phyloP scores from a whole-genome alignment of 495 filamentous ascomycete genomes.

The Podospora didyma region DNA sequence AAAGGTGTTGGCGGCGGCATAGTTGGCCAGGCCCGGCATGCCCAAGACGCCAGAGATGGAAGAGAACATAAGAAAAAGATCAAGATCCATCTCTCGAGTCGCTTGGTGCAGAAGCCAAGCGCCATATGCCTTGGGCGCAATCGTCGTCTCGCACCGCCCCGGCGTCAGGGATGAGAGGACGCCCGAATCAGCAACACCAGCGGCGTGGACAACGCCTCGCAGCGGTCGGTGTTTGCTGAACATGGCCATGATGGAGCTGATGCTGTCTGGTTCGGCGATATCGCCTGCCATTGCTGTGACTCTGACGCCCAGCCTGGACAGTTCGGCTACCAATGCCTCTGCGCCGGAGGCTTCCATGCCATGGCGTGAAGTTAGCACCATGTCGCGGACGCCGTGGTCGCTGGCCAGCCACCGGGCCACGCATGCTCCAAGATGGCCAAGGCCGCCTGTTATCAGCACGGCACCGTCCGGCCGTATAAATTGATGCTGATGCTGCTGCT shows the following conservation, averaged over 20 bases:
- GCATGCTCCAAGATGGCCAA: constrained; percentile 50
- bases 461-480: constrained; percentile 26
- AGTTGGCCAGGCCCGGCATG: constrained; percentile 49
- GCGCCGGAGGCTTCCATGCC: constrained; percentile 23
- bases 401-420: constrained; percentile 44
- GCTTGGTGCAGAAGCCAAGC: constrained; percentile 31
- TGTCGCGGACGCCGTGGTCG: constrained; percentile 39
- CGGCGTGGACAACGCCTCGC: constrained; percentile 38
- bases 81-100: constrained; percentile 28
- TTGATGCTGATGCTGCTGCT: background rate
- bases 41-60: constrained; percentile 44
- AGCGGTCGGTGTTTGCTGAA: constrained; percentile 35
- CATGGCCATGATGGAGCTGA: constrained; percentile 15
- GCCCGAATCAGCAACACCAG: too few species aligned
- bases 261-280: constrained; percentile 18
- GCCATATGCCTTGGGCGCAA: constrained; percentile 40
- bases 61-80: constrained; percentile 54
- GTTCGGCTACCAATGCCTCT: constrained; percentile 4
- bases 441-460: constrained; percentile 49
- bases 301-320: constrained; percentile 11
- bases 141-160: constrained; percentile 28
- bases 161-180: constrained; percentile 38
- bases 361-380: constrained; percentile 47
- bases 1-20: constrained; percentile 56
- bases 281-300: constrained; percentile 27